Conservation (phyloP, 2,329 filamentous ascomycete species). For the Drechslerella coelobrocha region DNA sequence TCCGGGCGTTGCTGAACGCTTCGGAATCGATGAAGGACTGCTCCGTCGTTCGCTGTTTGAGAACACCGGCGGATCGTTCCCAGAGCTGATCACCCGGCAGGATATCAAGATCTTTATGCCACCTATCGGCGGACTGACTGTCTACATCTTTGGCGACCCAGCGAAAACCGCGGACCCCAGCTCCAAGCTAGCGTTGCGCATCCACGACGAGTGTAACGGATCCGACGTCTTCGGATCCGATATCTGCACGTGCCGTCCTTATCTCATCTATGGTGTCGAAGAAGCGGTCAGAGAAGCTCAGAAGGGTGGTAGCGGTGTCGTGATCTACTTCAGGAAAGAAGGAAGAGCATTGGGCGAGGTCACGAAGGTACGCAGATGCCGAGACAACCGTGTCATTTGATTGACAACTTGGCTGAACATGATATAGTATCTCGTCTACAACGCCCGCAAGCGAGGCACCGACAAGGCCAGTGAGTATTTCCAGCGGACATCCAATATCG, state of each 20-base stretch:
- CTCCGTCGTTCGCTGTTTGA: slow-evolving; percentile 89
- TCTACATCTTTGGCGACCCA: slow-evolving; percentile 96
- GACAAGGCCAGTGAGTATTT: slow-evolving; percentile 92
- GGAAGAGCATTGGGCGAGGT: slow-evolving; percentile 93
- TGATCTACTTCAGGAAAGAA: slow-evolving; percentile 99
- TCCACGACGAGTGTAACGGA: slow-evolving; percentile 91
- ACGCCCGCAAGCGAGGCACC: slow-evolving; percentile 78
- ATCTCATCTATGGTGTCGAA: slow-evolving; percentile 94
- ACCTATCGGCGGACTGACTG: slow-evolving; percentile 91
- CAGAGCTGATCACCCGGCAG: slow-evolving; percentile 90
- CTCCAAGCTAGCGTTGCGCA: slow-evolving; percentile 78
- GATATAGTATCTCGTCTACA: slow-evolving; percentile 67
- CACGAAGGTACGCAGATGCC: slow-evolving; percentile 72
- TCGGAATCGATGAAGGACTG: slow-evolving; percentile 88
- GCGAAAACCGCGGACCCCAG: slow-evolving; percentile 90
- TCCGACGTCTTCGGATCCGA: slow-evolving; percentile 97
- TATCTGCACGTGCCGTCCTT: slow-evolving; percentile 95
- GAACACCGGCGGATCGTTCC: slow-evolving; percentile 93
- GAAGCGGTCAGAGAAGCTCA: slow-evolving; percentile 98
- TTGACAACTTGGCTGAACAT: slow-evolving; percentile 1
- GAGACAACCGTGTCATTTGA: slow-evolving; percentile 54
- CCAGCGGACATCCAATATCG: slow-evolving; percentile 88
- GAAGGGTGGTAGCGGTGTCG: slow-evolving; percentile 88
- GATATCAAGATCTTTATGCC: slow-evolving; percentile 97
- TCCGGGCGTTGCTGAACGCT: slow-evolving; percentile 86